A percentile compares a stretch with the other conserved stretches of the same genome.
Evolutionary conservation across 2,329 filamentous ascomycete genomes (phyloP).

Genomic region (Davidsoniella neocaledoniae): DNA sequence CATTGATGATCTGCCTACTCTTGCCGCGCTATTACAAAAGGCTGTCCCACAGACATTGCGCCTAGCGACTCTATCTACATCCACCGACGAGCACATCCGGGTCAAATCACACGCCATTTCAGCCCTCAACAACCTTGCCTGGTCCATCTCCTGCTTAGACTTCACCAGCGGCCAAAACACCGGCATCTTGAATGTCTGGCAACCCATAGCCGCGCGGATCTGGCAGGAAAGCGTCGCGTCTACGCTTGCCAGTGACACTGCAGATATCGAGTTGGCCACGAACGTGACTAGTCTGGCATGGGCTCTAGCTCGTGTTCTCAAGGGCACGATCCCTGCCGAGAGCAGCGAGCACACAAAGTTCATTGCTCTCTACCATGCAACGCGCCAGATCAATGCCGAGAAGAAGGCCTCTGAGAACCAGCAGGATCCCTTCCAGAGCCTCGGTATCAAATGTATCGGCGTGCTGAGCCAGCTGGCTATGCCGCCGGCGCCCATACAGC

Average conservation of each 20-base stretch:
- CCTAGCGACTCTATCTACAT: constrained; percentile 25
- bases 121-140: constrained; percentile 49
- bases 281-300: constrained; percentile 48
- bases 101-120: constrained; percentile 39
- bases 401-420: constrained; percentile 13
- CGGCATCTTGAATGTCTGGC: constrained; percentile 37
- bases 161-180: constrained; percentile 37
- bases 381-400: constrained; percentile 18
- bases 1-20: constrained; percentile 36
- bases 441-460: constrained; percentile 50
- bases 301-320: constrained; percentile 41
- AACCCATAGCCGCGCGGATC: constrained; percentile 33
- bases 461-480: constrained; percentile 47
- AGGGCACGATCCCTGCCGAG: constrained; percentile 12
- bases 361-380: constrained; percentile 47
- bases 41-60: constrained; percentile 34
- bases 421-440: constrained; percentile 34
- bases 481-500: constrained; percentile 31
- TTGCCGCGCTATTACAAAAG: constrained; percentile 29
- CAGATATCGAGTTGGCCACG: constrained; percentile 43
- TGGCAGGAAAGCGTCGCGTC: constrained; percentile 41
- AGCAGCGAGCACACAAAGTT: constrained; percentile 43
- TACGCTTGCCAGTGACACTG: constrained; percentile 43
- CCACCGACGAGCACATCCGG: constrained; percentile 24
- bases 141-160: constrained; percentile 46